phyloP scores from a whole-genome alignment of 208 protist genomes.

The Balamuthia mandrillaris region DNA sequence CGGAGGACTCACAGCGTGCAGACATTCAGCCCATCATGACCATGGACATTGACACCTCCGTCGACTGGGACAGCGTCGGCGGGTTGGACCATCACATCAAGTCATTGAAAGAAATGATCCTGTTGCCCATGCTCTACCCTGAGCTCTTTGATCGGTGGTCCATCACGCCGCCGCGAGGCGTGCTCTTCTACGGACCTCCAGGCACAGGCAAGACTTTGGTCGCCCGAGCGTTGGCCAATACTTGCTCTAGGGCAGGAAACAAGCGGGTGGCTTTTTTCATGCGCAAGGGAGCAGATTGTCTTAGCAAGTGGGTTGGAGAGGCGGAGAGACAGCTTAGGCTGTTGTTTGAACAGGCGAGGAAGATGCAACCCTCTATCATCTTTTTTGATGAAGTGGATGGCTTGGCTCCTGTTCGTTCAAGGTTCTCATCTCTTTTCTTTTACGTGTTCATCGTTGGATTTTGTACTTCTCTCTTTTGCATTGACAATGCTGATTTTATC shows the following conservation, averaged over 20 bases:
- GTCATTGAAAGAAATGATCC: constrained; percentile 76
- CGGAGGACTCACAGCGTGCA: no score
- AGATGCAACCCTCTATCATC: constrained; percentile 80
- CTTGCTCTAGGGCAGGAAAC: constrained; percentile 25
- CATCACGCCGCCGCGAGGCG: constrained; percentile 59
- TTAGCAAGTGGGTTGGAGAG: constrained; percentile 83
- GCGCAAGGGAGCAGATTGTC: constrained; percentile 82
- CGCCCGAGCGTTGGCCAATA: constrained; percentile 68
- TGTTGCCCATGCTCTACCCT: constrained; percentile 74
- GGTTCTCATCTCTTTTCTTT: neutral
- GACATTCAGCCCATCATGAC: no score
- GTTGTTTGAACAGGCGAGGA: constrained; percentile 75
- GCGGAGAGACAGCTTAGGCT: constrained; percentile 76
- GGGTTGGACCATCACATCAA: constrained; percentile 59
- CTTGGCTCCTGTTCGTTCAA: constrained; percentile 71
- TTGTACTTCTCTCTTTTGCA: constrained; percentile 42
- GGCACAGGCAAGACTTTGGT: constrained; percentile 76
- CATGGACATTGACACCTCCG: constrained; percentile 52
- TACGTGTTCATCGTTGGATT: neutral
- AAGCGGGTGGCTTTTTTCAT: constrained; percentile 81
- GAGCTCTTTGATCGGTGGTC: constrained; percentile 69
- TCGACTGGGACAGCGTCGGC: constrained; percentile 55
- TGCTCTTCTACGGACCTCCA: constrained; percentile 71
- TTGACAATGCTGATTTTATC: constrained; percentile 70
- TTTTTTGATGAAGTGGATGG: constrained; percentile 88